These are phyloP conservation scores for Komagataella populi DNA, from an alignment of 805 yeast species.

Conservation along the genomic window DNA sequence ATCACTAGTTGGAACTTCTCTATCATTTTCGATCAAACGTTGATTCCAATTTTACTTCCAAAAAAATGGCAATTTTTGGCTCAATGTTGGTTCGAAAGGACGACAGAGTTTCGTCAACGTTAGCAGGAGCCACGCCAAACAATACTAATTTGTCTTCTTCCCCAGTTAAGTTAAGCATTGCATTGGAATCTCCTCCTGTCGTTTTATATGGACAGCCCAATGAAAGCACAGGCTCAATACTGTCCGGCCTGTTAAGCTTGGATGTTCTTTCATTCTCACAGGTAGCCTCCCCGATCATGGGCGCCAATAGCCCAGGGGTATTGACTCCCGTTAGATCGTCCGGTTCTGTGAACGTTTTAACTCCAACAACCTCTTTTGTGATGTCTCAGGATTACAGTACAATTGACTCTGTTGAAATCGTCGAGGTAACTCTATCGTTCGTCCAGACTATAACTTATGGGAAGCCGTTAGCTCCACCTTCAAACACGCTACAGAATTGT, in stretches of 20 bases:
- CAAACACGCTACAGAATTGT: constrained; percentile 37
- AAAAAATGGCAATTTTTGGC: not conserved
- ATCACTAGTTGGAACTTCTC: not conserved
- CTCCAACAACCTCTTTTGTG: constrained; percentile 4
- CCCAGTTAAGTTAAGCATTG: constrained; percentile 31
- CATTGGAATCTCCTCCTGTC: constrained; percentile 84
- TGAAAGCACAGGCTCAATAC: constrained; percentile 75
- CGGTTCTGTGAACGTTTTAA: constrained; percentile 2
- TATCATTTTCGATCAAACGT: not conserved
- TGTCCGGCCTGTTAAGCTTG: constrained; percentile 66
- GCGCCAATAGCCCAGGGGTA: not conserved
- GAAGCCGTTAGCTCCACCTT: constrained; percentile 51
- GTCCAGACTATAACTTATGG: constrained; percentile 59
- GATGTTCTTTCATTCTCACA: constrained; percentile 1
- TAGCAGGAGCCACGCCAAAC: constrained; percentile 3
- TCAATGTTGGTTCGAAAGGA: not conserved
- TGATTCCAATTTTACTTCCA: not conserved
- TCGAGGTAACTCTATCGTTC: constrained; percentile 47
- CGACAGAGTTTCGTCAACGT: not conserved
- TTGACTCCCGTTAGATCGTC: not conserved
- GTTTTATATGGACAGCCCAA: constrained; percentile 67
- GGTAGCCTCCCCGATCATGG: constrained; percentile 3
- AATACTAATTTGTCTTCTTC: constrained; percentile 9
- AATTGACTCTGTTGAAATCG: constrained; percentile 33
- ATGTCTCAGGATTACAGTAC: constrained; percentile 11